Evolutionary conservation across 106 monocot species (phyloP).

Genomic region (Phalaenopsis equestris): DNA sequence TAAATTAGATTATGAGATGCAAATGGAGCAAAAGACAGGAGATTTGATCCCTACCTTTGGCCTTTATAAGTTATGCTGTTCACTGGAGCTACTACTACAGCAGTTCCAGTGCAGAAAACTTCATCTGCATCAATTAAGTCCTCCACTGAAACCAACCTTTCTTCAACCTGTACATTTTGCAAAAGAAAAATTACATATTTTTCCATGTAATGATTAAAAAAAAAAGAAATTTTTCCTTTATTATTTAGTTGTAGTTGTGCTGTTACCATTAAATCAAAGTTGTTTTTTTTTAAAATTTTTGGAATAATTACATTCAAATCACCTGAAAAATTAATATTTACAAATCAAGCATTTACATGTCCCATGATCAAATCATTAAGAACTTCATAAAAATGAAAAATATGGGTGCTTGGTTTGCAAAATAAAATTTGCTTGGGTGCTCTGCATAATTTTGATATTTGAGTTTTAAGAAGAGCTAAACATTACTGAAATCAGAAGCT

Average conservation of each 20-base stretch:
- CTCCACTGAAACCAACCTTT: constrained; percentile 46
- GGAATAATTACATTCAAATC: background rate
- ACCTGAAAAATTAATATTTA: no score
- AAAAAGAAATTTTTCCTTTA: background rate
- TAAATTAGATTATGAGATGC: background rate
- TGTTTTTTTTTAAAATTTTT: no score
- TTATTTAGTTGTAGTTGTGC: no score
- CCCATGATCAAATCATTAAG: no score
- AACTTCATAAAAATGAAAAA: no score
- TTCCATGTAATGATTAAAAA: background rate
- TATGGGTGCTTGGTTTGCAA: no score
- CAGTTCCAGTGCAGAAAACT: constrained; percentile 67
- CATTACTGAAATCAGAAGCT: background rate
- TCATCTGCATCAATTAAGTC: constrained; percentile 46
- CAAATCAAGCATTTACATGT: no score
- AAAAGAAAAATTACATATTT: background rate
- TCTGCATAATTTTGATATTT: no score
- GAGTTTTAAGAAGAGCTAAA: background rate
- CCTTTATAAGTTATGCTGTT: constrained; percentile 35
- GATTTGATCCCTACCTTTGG: constrained; percentile 22
- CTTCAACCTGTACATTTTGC: constrained; percentile 35
- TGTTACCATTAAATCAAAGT: no score
- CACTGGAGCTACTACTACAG: constrained; percentile 52
- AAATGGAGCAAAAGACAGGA: background rate
- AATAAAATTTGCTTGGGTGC: no score